Percentiles rank a stretch among this genome's conserved stretches.
These are phyloP conservation scores for Pyrenula massariospora DNA, from an alignment of 495 filamentous ascomycete genomes.

Conservation along the genomic window DNA sequence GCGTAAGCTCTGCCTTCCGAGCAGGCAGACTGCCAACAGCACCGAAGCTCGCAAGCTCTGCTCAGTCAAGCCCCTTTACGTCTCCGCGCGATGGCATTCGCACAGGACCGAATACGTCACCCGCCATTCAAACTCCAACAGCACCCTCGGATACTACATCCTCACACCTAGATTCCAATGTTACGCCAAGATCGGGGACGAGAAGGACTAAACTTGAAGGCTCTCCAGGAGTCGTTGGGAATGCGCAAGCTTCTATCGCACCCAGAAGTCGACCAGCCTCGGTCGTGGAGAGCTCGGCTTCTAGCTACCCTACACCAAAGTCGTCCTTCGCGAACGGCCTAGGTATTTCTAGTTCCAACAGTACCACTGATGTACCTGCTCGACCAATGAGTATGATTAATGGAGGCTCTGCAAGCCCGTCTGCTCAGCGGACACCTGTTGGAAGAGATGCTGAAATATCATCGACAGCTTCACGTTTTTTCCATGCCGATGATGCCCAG, in stretches of 20 bases:
- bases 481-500: slow-evolving; percentile 63
- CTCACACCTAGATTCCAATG: slow-evolving; percentile 48
- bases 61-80: slow-evolving; percentile 18
- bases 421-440: slow-evolving; percentile 9
- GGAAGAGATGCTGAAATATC: slow-evolving; percentile 18
- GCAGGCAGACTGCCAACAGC: slow-evolving; percentile 32
- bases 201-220: slow-evolving; percentile 57
- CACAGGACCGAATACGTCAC: slow-evolving; percentile 20
- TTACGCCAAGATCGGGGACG: slow-evolving; percentile 61
- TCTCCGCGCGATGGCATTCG: slow-evolving; percentile 21
- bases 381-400: slow-evolving; percentile 24
- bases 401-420: slow-evolving; percentile 14
- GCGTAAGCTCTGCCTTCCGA: slow-evolving; percentile 32
- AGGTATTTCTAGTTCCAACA: slow-evolving; percentile 18
- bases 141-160: slow-evolving; percentile 37
- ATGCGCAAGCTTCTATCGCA: slow-evolving; percentile 30
- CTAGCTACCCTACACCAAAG: slow-evolving; percentile 11
- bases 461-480: slow-evolving; percentile 49
- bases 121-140: slow-evolving; percentile 18
- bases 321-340: slow-evolving; percentile 28
- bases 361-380: slow-evolving; percentile 19
- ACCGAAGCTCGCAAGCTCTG: slow-evolving; percentile 35
- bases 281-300: slow-evolving; percentile 15
- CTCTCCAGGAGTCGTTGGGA: slow-evolving; percentile 45
- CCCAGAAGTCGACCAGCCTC: slow-evolving; percentile 23